Conservation (phyloP, 495 filamentous ascomycete species). For the Daldinia bambusicola region DNA sequence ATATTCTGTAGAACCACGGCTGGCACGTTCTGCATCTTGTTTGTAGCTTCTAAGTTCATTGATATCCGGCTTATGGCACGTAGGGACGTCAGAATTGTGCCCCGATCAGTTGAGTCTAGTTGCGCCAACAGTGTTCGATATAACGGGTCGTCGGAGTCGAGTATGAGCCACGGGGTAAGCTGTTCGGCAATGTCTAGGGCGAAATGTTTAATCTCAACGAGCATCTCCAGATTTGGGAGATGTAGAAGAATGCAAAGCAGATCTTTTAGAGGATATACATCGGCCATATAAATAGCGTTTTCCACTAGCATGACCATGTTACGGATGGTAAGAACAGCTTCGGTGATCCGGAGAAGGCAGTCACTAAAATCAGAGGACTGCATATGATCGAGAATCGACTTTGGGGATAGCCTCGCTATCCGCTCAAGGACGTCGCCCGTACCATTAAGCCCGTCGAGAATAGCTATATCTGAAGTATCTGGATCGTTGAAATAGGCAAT, state of each 20-base stretch:
- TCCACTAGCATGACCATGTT: conserved; percentile 93
- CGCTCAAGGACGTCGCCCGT: conserved; percentile 78
- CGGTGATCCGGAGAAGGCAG: conserved; percentile 77
- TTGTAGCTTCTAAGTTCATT: conserved; percentile 80
- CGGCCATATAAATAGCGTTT: conserved; percentile 84
- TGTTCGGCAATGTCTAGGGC: conserved; percentile 94
- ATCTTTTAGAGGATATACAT: conserved; percentile 76
- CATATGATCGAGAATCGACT: conserved; percentile 73
- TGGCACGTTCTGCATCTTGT: conserved; percentile 78
- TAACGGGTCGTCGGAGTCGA: conserved; percentile 77
- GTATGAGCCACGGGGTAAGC: conserved; percentile 78
- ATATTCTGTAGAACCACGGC: conserved; percentile 71
- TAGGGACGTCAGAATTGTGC: conserved; percentile 83
- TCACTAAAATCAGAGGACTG: conserved; percentile 78
- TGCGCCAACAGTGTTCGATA: conserved; percentile 79
- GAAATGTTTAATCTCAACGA: conserved; percentile 90
- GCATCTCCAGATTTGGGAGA: conserved; percentile 75
- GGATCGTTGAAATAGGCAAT: conserved; percentile 72
- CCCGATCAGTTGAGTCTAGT: conserved; percentile 79
- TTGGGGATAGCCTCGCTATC: conserved; percentile 63
- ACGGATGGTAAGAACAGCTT: conserved; percentile 86
- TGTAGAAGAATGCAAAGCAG: conserved; percentile 83
- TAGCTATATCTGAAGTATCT: conserved; percentile 59
- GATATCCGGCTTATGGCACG: conserved; percentile 88
- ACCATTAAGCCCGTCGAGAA: conserved; percentile 80